Percentiles rank a stretch among this genome's conserved stretches.
These are phyloP conservation scores for Eucalyptus tenuipes DNA, from an alignment of 345 rosid genomes.

Conservation along the genomic window DNA sequence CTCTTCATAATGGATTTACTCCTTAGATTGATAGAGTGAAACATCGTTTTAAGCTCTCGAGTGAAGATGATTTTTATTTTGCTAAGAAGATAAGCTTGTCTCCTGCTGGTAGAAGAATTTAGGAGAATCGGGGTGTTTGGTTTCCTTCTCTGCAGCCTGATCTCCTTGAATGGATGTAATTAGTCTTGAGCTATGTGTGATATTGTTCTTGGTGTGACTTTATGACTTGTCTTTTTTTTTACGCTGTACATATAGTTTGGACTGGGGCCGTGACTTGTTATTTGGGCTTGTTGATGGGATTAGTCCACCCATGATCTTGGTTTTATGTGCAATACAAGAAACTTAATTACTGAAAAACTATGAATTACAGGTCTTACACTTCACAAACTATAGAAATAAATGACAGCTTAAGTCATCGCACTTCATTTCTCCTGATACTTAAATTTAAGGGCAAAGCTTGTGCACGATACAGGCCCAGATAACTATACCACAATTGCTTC, in stretches of 20 bases:
- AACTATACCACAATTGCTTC: not conserved
- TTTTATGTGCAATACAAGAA: not conserved
- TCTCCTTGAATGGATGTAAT: not conserved
- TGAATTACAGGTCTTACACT: not conserved
- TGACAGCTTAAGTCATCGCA: not conserved
- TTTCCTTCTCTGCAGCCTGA: not conserved
- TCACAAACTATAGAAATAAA: not conserved
- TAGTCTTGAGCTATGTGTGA: not conserved
- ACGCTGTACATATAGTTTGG: not conserved
- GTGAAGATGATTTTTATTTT: not conserved
- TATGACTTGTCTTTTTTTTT: not conserved
- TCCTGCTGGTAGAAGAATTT: not conserved
- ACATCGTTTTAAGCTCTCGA: not conserved
- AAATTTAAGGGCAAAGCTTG: not conserved
- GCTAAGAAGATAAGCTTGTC: not conserved
- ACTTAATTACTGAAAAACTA: not conserved
- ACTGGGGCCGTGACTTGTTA: not conserved
- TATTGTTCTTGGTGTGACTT: not conserved
- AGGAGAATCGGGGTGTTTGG: not conserved
- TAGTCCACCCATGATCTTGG: not conserved
- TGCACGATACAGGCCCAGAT: not conserved
- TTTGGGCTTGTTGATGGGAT: not conserved
- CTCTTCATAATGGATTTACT: not conserved
- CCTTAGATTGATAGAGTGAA: not conserved
- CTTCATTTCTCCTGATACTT: not conserved